Evolutionary conservation across 139 green algal genomes (phyloP).

Genomic region (Volvox africanus): DNA sequence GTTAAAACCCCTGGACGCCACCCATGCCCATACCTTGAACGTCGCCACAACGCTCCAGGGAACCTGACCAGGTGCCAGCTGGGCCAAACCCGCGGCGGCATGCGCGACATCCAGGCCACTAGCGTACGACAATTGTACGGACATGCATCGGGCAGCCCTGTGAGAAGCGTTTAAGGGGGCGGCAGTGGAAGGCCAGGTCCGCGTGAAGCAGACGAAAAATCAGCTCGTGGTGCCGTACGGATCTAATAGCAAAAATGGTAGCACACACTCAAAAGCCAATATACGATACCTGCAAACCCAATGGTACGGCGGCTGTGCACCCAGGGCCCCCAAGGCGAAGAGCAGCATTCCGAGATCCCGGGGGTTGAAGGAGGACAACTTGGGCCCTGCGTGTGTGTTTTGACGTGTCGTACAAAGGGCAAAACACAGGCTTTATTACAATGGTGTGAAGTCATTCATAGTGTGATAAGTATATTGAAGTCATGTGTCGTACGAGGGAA

Average conservation of each 20-base stretch:
- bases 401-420: too few relatives aligned
- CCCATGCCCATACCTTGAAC: background rate
- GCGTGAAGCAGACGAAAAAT: background rate
- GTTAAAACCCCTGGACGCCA: too few relatives aligned
- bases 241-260: too few relatives aligned
- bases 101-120: background rate
- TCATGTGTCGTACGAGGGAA: too few relatives aligned
- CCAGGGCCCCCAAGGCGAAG: background rate
- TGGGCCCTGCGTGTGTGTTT: background rate
- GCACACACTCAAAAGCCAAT: too few relatives aligned
- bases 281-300: background rate
- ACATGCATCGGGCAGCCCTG: constrained; percentile 5
- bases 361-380: background rate
- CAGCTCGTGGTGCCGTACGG: too few relatives aligned
- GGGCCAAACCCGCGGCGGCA: background rate
- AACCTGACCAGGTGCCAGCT: background rate
- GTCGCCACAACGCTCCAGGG: background rate
- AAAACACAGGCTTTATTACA: too few relatives aligned
- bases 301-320: background rate
- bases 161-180: background rate
- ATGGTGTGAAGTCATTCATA: too few relatives aligned
- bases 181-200: background rate
- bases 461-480: too few relatives aligned
- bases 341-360: background rate
- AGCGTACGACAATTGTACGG: background rate